Percentiles rank a stretch among this genome's conserved stretches.
Evolutionary conservation across 2,329 filamentous ascomycete genomes (phyloP).

Genomic region (Calonectria crousiana): DNA sequence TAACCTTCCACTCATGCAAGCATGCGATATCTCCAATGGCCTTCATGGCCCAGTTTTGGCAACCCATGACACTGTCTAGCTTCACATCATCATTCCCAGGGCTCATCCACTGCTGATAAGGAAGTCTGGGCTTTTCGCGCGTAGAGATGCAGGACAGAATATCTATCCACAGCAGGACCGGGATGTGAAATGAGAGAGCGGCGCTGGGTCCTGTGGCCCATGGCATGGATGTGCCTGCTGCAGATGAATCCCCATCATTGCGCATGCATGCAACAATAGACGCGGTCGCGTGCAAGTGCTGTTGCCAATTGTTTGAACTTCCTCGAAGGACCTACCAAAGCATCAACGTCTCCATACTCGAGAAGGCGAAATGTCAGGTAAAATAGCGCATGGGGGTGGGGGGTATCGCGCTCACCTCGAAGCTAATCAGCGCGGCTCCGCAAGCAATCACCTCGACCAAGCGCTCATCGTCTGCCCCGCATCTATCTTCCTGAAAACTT

Average conservation of each 20-base stretch:
- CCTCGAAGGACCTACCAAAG: not conserved
- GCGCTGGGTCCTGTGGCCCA: not conserved
- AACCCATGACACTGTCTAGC: conserved; percentile 3
- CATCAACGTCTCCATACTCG: not conserved
- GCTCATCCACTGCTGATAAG: not conserved
- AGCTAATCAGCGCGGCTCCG: conserved; percentile 2
- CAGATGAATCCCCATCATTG: not conserved
- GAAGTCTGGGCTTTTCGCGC: not conserved
- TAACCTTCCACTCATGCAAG: not conserved
- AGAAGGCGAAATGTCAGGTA: not conserved
- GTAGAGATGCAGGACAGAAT: conserved; percentile 2
- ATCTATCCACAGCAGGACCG: conserved; percentile 7
- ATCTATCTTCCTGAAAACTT: not conserved
- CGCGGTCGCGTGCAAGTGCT: not conserved
- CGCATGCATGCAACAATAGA: not conserved
- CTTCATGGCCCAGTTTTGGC: conserved; percentile 11
- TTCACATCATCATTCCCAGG: not conserved
- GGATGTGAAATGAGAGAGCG: not conserved
- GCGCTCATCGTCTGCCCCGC: not conserved
- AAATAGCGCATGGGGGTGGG: not conserved
- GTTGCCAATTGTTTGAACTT: conserved; percentile 11
- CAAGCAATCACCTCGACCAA: conserved; percentile 7
- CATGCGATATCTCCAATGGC: not conserved
- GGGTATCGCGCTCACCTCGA: not conserved
- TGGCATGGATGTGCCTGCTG: not conserved